A percentile compares a stretch with the other conserved stretches of the same genome.
These are phyloP conservation scores for Senecio squalidus DNA, from an alignment of 140 eudicot species.

Conservation along the genomic window DNA sequence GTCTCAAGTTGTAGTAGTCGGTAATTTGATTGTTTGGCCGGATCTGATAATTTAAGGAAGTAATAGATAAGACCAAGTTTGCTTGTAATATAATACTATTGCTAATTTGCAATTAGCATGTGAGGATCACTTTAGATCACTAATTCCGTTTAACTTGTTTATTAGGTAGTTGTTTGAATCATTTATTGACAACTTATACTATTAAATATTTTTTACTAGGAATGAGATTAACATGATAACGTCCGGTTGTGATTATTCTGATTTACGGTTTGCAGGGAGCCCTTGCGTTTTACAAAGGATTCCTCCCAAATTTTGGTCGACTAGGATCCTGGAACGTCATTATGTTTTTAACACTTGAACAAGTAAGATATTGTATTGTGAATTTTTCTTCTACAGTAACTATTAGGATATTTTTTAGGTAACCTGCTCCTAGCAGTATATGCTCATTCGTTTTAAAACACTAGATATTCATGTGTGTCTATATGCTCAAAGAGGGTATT, in stretches of 20 bases:
- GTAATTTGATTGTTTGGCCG: no score
- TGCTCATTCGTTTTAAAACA: background rate
- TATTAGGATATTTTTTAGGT: background rate
- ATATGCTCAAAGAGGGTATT: background rate
- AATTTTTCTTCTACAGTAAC: background rate
- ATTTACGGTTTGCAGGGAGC: slow-evolving; percentile 55
- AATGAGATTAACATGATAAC: background rate
- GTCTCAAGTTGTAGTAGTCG: no score
- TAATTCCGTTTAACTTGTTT: no score
- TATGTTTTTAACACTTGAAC: slow-evolving; percentile 88
- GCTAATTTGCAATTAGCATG: no score
- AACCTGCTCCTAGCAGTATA: background rate
- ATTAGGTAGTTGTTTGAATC: no score
- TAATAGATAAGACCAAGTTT: no score
- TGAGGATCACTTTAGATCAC: no score
- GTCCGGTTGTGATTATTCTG: slow-evolving; percentile 10
- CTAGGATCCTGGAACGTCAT: slow-evolving; percentile 86
- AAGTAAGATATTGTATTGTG: slow-evolving; percentile 38
- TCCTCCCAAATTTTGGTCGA: slow-evolving; percentile 84
- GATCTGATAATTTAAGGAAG: no score
- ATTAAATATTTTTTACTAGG: background rate
- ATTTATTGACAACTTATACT: slow-evolving; percentile 4
- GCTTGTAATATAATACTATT: no score
- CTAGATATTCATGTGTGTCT: background rate
- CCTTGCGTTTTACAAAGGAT: slow-evolving; percentile 82